Percentiles rank a stretch among this genome's conserved stretches.
Conservation (phyloP, 2,329 filamentous ascomycete genomes). For the Apiospora saccharicola region DNA sequence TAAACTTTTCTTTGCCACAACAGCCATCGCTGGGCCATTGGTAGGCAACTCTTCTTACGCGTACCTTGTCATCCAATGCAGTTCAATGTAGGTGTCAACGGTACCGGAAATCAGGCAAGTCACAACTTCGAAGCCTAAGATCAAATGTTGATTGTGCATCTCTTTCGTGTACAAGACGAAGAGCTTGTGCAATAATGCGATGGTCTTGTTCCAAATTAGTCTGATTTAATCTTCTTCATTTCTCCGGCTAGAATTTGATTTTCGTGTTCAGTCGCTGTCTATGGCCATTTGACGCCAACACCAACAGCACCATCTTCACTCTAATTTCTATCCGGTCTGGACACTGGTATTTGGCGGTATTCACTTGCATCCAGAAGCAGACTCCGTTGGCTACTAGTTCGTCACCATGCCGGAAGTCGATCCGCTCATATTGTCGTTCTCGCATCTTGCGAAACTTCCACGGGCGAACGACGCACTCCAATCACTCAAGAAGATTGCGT, state of each 20-base stretch:
- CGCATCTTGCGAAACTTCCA: slow-evolving; percentile 56
- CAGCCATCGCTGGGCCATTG: background rate
- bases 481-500: slow-evolving; percentile 81
- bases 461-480: slow-evolving; percentile 60
- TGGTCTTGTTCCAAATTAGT: background rate
- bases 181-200: background rate
- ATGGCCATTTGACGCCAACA: background rate
- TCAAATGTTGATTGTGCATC: background rate
- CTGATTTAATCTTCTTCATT: background rate
- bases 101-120: background rate
- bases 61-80: background rate
- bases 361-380: background rate
- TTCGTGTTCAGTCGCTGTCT: background rate
- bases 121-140: background rate
- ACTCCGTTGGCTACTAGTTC: background rate
- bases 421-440: slow-evolving; percentile 54
- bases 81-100: background rate
- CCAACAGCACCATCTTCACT: background rate
- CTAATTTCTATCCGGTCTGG: background rate
- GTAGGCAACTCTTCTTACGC: background rate
- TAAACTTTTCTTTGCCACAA: background rate
- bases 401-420: slow-evolving; percentile 52
- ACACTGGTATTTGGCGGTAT: background rate
- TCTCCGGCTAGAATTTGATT: background rate
- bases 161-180: background rate